These are phyloP conservation scores for Beverwykella pulmonaria DNA, from an alignment of 495 filamentous ascomycete species.

Conservation along the genomic window DNA sequence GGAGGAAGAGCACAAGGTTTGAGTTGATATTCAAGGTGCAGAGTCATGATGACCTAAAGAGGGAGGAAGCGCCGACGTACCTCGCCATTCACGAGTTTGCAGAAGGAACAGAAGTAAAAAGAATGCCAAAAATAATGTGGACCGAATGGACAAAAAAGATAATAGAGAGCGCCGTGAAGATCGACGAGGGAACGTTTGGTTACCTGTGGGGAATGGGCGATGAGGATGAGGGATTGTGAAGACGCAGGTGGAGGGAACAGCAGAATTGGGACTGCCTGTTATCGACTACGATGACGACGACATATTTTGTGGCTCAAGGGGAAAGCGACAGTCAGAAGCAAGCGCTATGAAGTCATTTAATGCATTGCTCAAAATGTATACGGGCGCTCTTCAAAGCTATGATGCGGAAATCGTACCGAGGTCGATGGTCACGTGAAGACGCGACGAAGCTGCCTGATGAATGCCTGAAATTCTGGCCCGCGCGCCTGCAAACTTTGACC, in stretches of 20 bases:
- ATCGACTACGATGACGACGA: too few relatives aligned
- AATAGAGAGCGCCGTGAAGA: constrained; percentile 10
- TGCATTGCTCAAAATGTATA: too few relatives aligned
- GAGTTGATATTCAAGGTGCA: constrained; percentile 33
- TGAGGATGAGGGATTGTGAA: neutral
- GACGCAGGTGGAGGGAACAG: neutral
- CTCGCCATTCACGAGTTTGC: constrained; percentile 32
- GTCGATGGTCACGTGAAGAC: constrained; percentile 7
- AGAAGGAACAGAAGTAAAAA: constrained; percentile 15
- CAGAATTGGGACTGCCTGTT: too few relatives aligned
- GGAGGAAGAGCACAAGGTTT: constrained; percentile 27
- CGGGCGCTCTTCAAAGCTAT: too few relatives aligned
- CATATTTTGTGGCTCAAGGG: too few relatives aligned
- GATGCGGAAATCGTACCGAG: too few relatives aligned
- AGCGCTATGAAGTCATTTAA: too few relatives aligned
- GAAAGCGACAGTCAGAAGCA: too few relatives aligned
- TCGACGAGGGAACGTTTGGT: constrained; percentile 21
- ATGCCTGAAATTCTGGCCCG: neutral
- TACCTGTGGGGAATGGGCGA: constrained; percentile 17
- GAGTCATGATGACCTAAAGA: constrained; percentile 10
- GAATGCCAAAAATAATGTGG: constrained; percentile 12
- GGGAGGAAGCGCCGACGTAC: constrained; percentile 20
- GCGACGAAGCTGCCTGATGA: constrained; percentile 6
- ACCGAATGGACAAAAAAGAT: constrained; percentile 32
- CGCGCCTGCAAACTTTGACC: neutral